phyloP scores from a whole-genome alignment of 768 basidiomycete genomes.

The Phylloporus arenicola region DNA sequence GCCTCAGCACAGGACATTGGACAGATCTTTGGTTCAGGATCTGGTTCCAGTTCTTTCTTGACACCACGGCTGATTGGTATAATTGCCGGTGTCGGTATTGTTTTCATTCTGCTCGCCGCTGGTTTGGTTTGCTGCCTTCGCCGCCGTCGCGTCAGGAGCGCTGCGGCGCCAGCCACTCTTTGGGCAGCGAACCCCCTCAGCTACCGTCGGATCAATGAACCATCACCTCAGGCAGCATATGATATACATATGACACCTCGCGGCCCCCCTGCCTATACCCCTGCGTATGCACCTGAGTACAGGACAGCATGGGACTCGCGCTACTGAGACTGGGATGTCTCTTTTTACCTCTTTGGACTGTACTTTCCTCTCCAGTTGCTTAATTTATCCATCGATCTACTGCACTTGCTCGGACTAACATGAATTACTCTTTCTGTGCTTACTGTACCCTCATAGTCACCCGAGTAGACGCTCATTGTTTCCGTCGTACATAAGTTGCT shows the following conservation, averaged over 20 bases:
- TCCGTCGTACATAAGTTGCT: neutral
- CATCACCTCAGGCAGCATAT: slow-evolving; percentile 25
- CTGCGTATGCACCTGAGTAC: slow-evolving; percentile 14
- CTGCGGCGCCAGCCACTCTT: neutral
- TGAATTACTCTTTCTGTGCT: neutral
- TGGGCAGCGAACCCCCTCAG: slow-evolving; percentile 7
- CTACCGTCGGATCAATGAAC: slow-evolving; percentile 23
- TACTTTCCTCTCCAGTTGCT: neutral
- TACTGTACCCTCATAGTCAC: neutral
- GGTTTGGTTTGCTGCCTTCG: slow-evolving; percentile 5
- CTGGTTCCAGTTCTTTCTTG: slow-evolving; percentile 16
- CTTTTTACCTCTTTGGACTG: no score
- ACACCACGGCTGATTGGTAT: slow-evolving; percentile 11
- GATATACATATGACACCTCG: slow-evolving; percentile 22
- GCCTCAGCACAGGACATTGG: slow-evolving; percentile 26
- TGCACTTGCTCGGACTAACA: neutral
- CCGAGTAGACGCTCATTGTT: neutral
- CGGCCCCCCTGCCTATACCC: slow-evolving; percentile 9
- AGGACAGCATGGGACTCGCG: slow-evolving; percentile 25
- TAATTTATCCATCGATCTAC: neutral
- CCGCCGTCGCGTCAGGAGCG: slow-evolving; percentile 11
- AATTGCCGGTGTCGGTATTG: slow-evolving; percentile 8
- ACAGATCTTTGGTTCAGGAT: slow-evolving; percentile 33
- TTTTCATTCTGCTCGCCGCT: slow-evolving; percentile 3
- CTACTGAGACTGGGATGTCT: slow-evolving; percentile 1